Evolutionary conservation across 225 moss, liverwort and hornwort genomes (phyloP), one percentile per base, ranked within the genome.

Genomic region (Asterella californica): DNA sequence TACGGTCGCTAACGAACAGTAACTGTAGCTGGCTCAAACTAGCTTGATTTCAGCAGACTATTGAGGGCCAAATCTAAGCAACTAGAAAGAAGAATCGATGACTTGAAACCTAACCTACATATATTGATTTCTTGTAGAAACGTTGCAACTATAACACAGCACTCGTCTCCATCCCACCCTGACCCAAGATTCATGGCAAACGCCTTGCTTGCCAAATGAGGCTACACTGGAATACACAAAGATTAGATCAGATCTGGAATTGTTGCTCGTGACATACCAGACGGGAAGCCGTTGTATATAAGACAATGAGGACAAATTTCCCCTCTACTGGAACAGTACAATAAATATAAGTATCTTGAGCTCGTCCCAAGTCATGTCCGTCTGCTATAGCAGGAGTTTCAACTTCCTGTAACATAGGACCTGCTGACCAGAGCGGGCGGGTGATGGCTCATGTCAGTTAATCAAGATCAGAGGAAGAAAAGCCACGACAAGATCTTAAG

Each of bases 241-340:
- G 61, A 61, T 18, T 61, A 1, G 7, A 18, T 19, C 21, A 25
- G 6, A 6, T 59, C 24, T 2, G 59, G 81, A 82, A 38, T 17
- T 18, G 21, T 70, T 37, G 19, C 38, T 19, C 12, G 33, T 37
- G 21, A 5, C 11, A 9, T 14, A 55, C 34, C 15, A 75, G 24
- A 75, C 55, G 22, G 4, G 8, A 12, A 46, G 25, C 12, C 34
- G 33, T 76, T 5, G 19, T 76, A 37, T 59, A 76, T 59, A 60
- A 59, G 15, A 59, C 22, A 76, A 76, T 76, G 75, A 59, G 75
- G 45, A 59, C 34, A 32, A 76, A 57, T 17, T 59, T 25, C 75
- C 75, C 75, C 59, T 76, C 59, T 8, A 76, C 54, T 76, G 33
- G n/a, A 76, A 59, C 59, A 37, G 11, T 59, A 59, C 19, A 15